Conservation (phyloP, 257 asterid genomes). For the Solanum dulcamara region DNA sequence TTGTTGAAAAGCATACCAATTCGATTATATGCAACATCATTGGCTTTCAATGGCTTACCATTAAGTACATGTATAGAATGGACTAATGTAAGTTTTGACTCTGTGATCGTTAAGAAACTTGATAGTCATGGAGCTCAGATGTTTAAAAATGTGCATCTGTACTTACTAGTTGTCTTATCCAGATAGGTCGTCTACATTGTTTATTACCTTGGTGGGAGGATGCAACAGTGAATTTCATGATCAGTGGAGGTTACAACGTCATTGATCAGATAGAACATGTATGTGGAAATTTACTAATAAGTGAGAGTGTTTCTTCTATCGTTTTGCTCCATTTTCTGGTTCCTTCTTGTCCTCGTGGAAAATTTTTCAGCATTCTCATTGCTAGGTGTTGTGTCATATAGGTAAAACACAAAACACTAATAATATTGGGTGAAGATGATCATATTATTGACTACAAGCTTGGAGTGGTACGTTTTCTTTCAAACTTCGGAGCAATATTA, state of each 20-base stretch:
- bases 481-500: not conserved
- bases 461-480: constrained; percentile 47
- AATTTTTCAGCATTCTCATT: not conserved
- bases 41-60: constrained; percentile 43
- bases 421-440: constrained; percentile 85
- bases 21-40: constrained; percentile 56
- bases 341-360: not conserved
- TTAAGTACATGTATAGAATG: constrained; percentile 58
- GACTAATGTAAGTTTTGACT: constrained; percentile 69
- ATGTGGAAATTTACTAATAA: not conserved
- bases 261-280: constrained; percentile 46
- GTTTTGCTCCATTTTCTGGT: not conserved
- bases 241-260: constrained; percentile 79
- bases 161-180: not conserved
- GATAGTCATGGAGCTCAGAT: not conserved
- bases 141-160: not conserved
- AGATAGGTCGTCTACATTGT: constrained; percentile 89
- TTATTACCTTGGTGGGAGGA: constrained; percentile 92
- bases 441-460: constrained; percentile 70
- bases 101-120: not conserved
- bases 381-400: constrained; percentile 8
- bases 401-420: constrained; percentile 78
- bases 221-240: constrained; percentile 83
- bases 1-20: constrained; percentile 54
- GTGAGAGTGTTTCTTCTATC: not conserved